These are phyloP conservation scores for Cutaneotrichosporon dermatis DNA, from an alignment of 1,284 basidiomycete genomes.

Conservation along the genomic window DNA sequence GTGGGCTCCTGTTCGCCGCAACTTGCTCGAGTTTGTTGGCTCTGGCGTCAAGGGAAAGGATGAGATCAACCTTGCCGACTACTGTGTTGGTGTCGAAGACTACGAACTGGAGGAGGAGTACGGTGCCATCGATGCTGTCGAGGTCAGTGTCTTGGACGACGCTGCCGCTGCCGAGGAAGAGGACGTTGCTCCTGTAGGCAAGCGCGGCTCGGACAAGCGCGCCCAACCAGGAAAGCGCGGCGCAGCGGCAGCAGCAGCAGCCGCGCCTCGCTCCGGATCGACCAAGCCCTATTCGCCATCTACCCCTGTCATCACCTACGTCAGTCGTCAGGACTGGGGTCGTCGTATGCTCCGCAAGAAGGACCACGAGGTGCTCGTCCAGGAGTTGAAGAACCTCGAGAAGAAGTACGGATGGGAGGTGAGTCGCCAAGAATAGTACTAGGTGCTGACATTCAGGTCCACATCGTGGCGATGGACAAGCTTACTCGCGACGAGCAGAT, in stretches of 20 bases:
- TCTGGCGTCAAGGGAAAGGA: slow-evolving; percentile 18
- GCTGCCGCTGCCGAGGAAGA: not conserved
- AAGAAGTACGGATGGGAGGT: slow-evolving; percentile 71
- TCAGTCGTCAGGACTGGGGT: slow-evolving; percentile 81
- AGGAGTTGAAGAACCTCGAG: slow-evolving; percentile 56
- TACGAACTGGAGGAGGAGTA: slow-evolving; percentile 2
- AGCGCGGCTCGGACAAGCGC: not conserved
- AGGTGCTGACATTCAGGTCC: slow-evolving; percentile 49
- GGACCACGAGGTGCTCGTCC: slow-evolving; percentile 49
- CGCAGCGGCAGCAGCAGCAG: not conserved
- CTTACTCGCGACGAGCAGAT: slow-evolving; percentile 73
- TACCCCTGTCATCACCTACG: slow-evolving; percentile 71
- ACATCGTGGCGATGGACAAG: slow-evolving; percentile 75
- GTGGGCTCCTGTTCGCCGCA: slow-evolving; percentile 72
- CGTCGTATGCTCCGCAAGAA: slow-evolving; percentile 55
- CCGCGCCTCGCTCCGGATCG: not conserved
- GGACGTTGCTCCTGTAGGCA: not conserved
- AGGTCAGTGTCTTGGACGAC: not conserved
- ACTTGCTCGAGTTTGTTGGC: slow-evolving; percentile 66
- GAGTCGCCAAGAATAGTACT: slow-evolving; percentile 10
- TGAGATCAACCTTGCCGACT: slow-evolving; percentile 34
- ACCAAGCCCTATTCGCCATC: not conserved
- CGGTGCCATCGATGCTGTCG: not conserved
- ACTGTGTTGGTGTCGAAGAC: slow-evolving; percentile 34
- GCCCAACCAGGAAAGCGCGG: not conserved